Base-by-base conservation (phyloP, 2,329 filamentous ascomycete species). In the Pestalotiopsis sp. region DNA sequence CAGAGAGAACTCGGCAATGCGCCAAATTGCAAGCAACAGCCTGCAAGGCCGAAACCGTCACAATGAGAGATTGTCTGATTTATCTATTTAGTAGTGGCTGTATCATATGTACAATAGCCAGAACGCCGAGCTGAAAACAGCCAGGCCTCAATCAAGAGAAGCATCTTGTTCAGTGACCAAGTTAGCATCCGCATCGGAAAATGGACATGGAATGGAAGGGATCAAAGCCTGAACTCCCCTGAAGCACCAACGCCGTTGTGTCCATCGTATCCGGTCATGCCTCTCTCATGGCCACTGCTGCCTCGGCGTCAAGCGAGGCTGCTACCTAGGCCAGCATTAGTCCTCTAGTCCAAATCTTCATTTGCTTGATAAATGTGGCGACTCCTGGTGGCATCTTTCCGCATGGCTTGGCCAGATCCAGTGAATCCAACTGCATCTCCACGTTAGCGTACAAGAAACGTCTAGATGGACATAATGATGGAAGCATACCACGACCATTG, bases 331-430 rank as follows among this genome's bases (percentile, higher is more conserved):
- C 69, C 67, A 65, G 67, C 72, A 75, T 88, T 86, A 90, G 83
- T 70, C 70, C 75, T 88, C 14, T 86, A 90, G 82, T 93, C 92
- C 76, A 93, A 84, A 69, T 94, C 92, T 67, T 92, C 91, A 76
- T 88, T 90, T 74, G 91, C 86, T 80, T 95, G 90, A 80, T 97
- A 97, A 73, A 96, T 91, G 78, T 97, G 94, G 75, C 94, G 91
- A 78, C 89, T 92, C 77, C 95, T 88, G 71, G 91, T 90, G 62
- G 90, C 89, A 78, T 98, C 96, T 81, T 97, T 98, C 75, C 94
- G 93, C 96, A 98, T 98, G 73, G 92, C 88, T 81, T 97, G 94
- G 69, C 96, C 96, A 67, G 95, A 98, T 71, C 96, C 96, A 9
- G 94, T 97, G 78, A 99, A 98, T 41, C 96, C 96, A 77, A 99